Base-by-base conservation (phyloP, 495 filamentous ascomycete species). In the Glonium stellatum region DNA sequence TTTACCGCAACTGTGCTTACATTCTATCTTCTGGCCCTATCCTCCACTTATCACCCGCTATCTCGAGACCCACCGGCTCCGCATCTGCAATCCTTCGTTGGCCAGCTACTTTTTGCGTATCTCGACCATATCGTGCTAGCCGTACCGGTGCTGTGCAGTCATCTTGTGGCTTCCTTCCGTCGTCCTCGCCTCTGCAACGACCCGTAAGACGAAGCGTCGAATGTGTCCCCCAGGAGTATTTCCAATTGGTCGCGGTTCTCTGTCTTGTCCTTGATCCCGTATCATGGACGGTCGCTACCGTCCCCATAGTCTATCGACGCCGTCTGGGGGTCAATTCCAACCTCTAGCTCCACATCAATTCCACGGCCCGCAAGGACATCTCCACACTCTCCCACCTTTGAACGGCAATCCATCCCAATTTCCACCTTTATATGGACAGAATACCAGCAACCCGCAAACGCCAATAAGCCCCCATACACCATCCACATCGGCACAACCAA, bases 201-300 rank as follows among this genome's bases (percentile, higher is more conserved):
- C 51, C 36, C 55, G 27, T 22, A 51, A 13, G 5, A 23, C 23
- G 46, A 31, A 10, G 47, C 63, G 63, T 66, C 59, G 63, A 54
- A 66, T 66, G 63, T 59, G 49, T 62, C 48, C 49, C 6, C 31
- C 18, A 12, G 25, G 15, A 35, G 15, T 51, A 52, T 8, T 31
- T 55, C 36, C 50, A 22, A 62, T 60, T 60, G 57, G 64, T 63
- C 44, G 57, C 60, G 60, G 37, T 25, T 57, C 60, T 57, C 53
- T 36, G 19, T 31, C 22, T 34, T 31, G 10, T 63, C 60, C 57
- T 49, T 58, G 53, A 63, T 57, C 46, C 12, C 36, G 51, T 63
- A 67, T 63, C 65, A 67, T 67, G 65, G 61, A 67, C 65, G 65
- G 64, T 61, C 65, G 58, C 49, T 67, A 54, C 58, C 65, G 65